Evolutionary conservation across 108 stramenopile genomes (phyloP), one percentile per base, ranked within the genome.

Genomic region (Epithemia pelagica): DNA sequence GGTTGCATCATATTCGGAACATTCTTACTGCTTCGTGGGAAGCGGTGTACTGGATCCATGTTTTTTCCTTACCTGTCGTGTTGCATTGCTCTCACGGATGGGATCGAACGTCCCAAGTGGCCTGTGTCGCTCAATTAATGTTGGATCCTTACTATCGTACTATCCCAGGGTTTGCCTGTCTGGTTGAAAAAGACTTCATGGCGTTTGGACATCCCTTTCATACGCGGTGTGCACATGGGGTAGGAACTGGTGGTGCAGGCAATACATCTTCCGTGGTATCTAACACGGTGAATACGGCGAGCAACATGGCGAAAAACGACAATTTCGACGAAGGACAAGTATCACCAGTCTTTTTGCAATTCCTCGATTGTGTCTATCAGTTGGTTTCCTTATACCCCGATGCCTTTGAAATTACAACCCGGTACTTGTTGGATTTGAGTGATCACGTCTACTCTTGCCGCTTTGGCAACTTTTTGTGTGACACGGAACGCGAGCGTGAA

Each of bases 31-130:
- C 96, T 1, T 73, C 96, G 15, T 94, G 88, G 85, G 85, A 85
- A 31, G 79, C 92, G 1, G 97, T 97, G 23, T 87, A 74, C 58
- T 87, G 89, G 75, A 81, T 94, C 30, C 91, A 94, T 71, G 81
- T 87, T 32, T 81, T 92, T 69, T 77, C 91, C 56, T 67, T 90
- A 28, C 95, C 97, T 1, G 88, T 98, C 0, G 76, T 99, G 31
- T 75, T 99, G 28, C 99, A 99, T 71, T 99, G 99, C 65, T 90
- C 87, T 60, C 96, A 99, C 69, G 99, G 99, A 21, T 99, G 98
- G 96, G 99, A 99, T 82, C 80, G 99, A 28, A 99, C 99, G 0
- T 78, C 90, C 15, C 99, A 99, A 81, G 92, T 97, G 0, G 67
- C 82, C 3, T 85, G 79, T 23, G 64, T 99, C 61, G 89, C 97